phyloP scores from a whole-genome alignment of 306 rosid genomes.

The Morella rubra region DNA sequence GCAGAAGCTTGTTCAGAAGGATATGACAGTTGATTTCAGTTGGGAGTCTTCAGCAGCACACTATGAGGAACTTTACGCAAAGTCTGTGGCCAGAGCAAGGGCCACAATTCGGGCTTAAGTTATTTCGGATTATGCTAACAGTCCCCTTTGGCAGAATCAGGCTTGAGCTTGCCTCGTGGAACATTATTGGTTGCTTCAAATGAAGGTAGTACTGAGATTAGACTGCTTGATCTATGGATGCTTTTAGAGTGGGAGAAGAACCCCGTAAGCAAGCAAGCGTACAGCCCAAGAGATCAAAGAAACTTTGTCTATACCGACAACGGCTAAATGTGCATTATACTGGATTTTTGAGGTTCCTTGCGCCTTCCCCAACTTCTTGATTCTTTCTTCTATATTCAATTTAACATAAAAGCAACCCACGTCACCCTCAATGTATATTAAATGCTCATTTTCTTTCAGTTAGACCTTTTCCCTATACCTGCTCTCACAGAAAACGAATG shows the following conservation, averaged over 20 bases:
- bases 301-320: conserved; percentile 19
- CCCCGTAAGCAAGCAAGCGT: conserved; percentile 13
- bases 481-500: neutral
- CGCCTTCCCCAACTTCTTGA: conserved; percentile 2
- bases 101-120: conserved; percentile 38
- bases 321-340: conserved; percentile 22
- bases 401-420: conserved; percentile 26
- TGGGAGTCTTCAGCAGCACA: conserved; percentile 87
- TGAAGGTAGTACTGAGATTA: conserved; percentile 25
- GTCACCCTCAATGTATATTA: conserved; percentile 12
- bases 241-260: conserved; percentile 7
- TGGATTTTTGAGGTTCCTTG: conserved; percentile 11
- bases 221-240: conserved; percentile 9
- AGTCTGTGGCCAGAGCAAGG: conserved; percentile 67
- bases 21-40: conserved; percentile 83
- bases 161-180: neutral
- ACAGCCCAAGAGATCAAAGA: conserved; percentile 23
- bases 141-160: neutral
- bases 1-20: conserved; percentile 81
- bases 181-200: neutral
- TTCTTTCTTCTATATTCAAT: conserved; percentile 13
- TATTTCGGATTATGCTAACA: neutral
- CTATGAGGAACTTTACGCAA: conserved; percentile 82
- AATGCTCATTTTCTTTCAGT: neutral
- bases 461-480: conserved; percentile 14